Conservation (phyloP, 306 rosid species). For the Begonia peltatifolia region DNA sequence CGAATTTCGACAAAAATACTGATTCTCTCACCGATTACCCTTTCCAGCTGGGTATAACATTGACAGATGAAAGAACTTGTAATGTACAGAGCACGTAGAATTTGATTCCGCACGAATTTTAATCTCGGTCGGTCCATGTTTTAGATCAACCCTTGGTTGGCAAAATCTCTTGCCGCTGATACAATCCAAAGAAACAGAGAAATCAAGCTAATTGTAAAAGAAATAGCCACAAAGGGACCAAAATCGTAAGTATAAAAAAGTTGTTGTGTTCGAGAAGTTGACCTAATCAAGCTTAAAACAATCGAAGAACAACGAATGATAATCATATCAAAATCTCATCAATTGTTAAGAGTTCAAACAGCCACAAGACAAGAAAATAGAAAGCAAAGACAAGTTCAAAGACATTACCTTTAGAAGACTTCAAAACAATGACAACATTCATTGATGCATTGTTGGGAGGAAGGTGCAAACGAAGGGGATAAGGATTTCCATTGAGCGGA, state of each 20-base stretch:
- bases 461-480: slow-evolving; percentile 13
- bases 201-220: neutral
- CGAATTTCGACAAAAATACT: too few relatives aligned
- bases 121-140: neutral
- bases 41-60: too few relatives aligned
- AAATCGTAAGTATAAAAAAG: neutral
- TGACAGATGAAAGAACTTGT: too few relatives aligned
- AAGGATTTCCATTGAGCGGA: slow-evolving; percentile 8
- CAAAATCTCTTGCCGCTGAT: slow-evolving; percentile 9
- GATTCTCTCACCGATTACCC: too few relatives aligned
- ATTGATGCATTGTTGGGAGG: slow-evolving; percentile 10
- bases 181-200: neutral
- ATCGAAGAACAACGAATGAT: too few relatives aligned
- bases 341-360: neutral
- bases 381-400: neutral
- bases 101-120: too few relatives aligned
- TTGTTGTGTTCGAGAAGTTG: too few relatives aligned
- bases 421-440: slow-evolving; percentile 8
- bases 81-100: too few relatives aligned
- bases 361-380: neutral
- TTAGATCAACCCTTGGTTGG: slow-evolving; percentile 4
- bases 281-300: too few relatives aligned
- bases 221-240: neutral
- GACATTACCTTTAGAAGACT: slow-evolving; percentile 8
- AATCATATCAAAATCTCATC: too few relatives aligned